A percentile compares a stretch with the other conserved stretches of the same genome.
These are phyloP conservation scores for Lachnellula subtilissima DNA, from an alignment of 2,329 filamentous ascomycete genomes.

Conservation along the genomic window DNA sequence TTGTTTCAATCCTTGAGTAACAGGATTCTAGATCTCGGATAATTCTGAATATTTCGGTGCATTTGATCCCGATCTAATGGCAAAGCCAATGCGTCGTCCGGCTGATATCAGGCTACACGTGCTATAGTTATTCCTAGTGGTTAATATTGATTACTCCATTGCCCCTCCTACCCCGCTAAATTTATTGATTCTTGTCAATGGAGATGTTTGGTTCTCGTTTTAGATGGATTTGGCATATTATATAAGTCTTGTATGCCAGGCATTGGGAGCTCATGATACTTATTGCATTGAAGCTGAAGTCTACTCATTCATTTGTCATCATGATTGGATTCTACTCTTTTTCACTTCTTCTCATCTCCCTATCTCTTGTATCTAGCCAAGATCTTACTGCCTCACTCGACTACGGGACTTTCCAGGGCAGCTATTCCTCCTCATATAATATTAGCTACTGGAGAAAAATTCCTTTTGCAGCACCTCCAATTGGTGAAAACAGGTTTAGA, in stretches of 20 bases:
- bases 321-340: neutral
- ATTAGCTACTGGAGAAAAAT: conserved; percentile 57
- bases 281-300: neutral
- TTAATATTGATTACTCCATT: conserved; percentile 8
- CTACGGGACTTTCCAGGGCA: conserved; percentile 49
- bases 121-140: conserved; percentile 8
- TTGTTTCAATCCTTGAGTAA: neutral
- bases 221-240: neutral
- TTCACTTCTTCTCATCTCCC: neutral
- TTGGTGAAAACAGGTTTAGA: conserved; percentile 54
- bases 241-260: neutral
- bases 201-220: neutral
- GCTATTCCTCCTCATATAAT: conserved; percentile 48
- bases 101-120: conserved; percentile 1
- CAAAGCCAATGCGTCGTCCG: neutral
- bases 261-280: neutral
- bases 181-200: neutral
- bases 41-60: conserved; percentile 15
- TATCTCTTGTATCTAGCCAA: conserved; percentile 4
- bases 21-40: conserved; percentile 9
- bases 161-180: conserved; percentile 9
- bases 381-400: conserved; percentile 39
- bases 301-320: neutral
- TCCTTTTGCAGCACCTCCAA: conserved; percentile 55
- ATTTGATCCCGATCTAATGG: conserved; percentile 11